phyloP scores from a whole-genome alignment of 768 basidiomycete genomes.

The Podaxis pistillaris region DNA sequence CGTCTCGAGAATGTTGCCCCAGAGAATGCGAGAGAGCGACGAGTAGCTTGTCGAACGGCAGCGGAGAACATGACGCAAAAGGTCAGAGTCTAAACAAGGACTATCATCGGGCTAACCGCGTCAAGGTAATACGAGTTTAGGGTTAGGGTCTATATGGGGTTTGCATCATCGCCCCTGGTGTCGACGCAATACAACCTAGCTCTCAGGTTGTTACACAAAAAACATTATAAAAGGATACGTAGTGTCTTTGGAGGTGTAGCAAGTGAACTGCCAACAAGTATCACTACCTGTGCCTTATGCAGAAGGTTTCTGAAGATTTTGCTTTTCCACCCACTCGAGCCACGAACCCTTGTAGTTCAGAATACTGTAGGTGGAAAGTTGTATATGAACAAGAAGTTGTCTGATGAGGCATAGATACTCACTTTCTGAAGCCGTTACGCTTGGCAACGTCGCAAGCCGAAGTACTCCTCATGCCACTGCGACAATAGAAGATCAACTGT shows the following conservation, averaged over 20 bases:
- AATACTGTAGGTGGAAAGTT: slow-evolving; percentile 34
- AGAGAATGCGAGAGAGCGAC: slow-evolving; percentile 19
- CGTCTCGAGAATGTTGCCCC: background rate
- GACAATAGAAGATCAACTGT: slow-evolving; percentile 86
- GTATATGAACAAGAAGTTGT: background rate
- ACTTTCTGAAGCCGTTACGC: slow-evolving; percentile 82
- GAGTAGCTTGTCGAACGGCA: slow-evolving; percentile 25
- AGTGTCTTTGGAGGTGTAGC: background rate
- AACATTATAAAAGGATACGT: background rate
- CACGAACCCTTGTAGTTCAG: slow-evolving; percentile 86
- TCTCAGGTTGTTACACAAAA: background rate
- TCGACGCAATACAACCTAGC: background rate
- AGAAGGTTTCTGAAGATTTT: slow-evolving; percentile 30
- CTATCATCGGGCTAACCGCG: background rate
- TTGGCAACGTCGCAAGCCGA: slow-evolving; percentile 82
- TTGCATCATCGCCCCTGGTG: background rate
- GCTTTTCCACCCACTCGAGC: slow-evolving; percentile 77
- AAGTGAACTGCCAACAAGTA: background rate
- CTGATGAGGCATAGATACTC: slow-evolving; percentile 23
- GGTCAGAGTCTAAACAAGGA: background rate
- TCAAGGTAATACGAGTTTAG: slow-evolving; percentile 19
- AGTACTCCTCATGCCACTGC: slow-evolving; percentile 81
- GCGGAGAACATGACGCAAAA: slow-evolving; percentile 25
- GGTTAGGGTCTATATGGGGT: slow-evolving; percentile 26
- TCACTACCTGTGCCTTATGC: background rate